Evolutionary conservation across 2,329 filamentous ascomycete genomes (phyloP).

Genomic region (Fusarium poae): DNA sequence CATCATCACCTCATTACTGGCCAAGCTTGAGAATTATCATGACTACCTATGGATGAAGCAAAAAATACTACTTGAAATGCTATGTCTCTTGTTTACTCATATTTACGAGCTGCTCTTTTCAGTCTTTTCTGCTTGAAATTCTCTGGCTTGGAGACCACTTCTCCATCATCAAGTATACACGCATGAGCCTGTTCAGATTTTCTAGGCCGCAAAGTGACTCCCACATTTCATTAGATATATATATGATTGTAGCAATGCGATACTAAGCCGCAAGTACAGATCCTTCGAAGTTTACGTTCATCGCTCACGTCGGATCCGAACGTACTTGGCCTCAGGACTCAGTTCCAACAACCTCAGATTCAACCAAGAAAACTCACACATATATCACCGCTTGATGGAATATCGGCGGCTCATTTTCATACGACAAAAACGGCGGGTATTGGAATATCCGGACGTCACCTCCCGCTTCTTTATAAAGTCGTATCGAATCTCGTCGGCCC

Average conservation of each 20-base stretch:
- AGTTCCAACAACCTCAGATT: slow-evolving; percentile 35
- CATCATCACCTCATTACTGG: slow-evolving; percentile 36
- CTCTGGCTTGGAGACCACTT: background rate
- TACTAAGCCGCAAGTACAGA: slow-evolving; percentile 28
- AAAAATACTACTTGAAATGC: background rate
- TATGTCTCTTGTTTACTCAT: background rate
- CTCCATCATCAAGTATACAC: background rate
- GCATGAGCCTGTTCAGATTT: background rate
- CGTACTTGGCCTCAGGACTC: slow-evolving; percentile 12
- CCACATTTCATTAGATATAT: background rate
- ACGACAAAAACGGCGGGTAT: slow-evolving; percentile 63
- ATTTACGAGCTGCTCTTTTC: background rate
- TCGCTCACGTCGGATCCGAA: slow-evolving; percentile 45
- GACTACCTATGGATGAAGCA: background rate
- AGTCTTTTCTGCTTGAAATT: background rate
- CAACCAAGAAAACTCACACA: slow-evolving; percentile 52
- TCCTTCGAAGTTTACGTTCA: slow-evolving; percentile 46
- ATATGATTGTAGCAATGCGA: background rate
- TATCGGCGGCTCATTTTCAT: slow-evolving; percentile 62
- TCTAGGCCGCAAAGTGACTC: too few species aligned
- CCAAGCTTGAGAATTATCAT: background rate
- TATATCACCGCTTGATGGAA: slow-evolving; percentile 61
- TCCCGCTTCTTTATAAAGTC: slow-evolving; percentile 69
- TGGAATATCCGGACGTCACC: slow-evolving; percentile 64
- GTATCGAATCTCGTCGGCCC: slow-evolving; percentile 64